phyloP scores from a whole-genome alignment of 2,329 filamentous ascomycete species.

The Triangularia verruculosa region DNA sequence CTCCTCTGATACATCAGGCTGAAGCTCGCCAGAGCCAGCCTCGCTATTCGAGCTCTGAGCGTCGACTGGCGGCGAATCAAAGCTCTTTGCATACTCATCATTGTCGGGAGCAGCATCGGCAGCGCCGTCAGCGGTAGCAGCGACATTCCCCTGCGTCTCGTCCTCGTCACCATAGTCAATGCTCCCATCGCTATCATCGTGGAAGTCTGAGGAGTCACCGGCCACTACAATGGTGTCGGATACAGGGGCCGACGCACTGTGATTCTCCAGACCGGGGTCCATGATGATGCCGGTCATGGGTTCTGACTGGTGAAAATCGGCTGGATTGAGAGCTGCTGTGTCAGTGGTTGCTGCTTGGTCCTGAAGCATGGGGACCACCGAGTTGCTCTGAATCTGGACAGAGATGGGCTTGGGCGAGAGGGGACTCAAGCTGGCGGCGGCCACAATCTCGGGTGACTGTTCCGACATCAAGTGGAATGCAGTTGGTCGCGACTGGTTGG shows the following conservation, averaged over 20 bases:
- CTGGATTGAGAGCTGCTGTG: constrained; percentile 28
- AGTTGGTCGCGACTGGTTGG: background rate
- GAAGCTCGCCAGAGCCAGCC: constrained; percentile 27
- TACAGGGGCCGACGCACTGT: constrained; percentile 19
- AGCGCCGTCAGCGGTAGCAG: constrained; percentile 24
- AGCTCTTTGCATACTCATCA: constrained; percentile 51
- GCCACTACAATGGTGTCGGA: constrained; percentile 34
- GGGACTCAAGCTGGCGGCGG: constrained; percentile 51
- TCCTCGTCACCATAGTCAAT: constrained; percentile 46
- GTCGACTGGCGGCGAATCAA: constrained; percentile 46
- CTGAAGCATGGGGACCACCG: constrained; percentile 50
- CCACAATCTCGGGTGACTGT: constrained; percentile 47
- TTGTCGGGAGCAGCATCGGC: constrained; percentile 33
- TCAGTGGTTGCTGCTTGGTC: constrained; percentile 50
- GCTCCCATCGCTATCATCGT: constrained; percentile 47
- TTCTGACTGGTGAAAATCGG: constrained; percentile 13
- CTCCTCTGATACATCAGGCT: constrained; percentile 44
- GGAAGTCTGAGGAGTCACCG: constrained; percentile 34
- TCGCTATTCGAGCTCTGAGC: constrained; percentile 33
- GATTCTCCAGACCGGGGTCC: constrained; percentile 23
- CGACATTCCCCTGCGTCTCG: constrained; percentile 28
- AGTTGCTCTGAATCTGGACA: constrained; percentile 45
- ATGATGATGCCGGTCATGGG: constrained; percentile 14
- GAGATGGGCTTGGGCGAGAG: constrained; percentile 46
- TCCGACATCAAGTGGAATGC: constrained; percentile 40